Evolutionary conservation across 805 yeast genomes (phyloP), one percentile per base, ranked within the genome.

Genomic region (Zygosaccharomyces kombuchaensis): DNA sequence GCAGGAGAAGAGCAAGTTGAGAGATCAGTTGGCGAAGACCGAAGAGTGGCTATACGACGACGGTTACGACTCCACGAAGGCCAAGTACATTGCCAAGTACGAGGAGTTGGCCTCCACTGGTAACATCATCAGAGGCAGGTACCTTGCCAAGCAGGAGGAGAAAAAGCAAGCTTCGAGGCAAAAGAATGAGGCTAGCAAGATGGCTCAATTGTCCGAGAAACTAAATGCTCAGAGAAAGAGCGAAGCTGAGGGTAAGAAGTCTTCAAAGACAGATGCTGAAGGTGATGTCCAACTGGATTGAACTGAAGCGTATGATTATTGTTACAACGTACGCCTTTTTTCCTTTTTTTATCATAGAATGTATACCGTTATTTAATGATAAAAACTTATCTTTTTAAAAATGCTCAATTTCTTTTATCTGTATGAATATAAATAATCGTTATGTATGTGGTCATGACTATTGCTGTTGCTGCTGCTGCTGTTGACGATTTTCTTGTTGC

Each of bases 11-110:
- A 74, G 72, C 54, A 85, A 78, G 65, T 77, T 93, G 63, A 68
- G 78, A 40, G 85, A 73, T 50, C 77, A 84, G 77, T 78, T 93
- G 66, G 67, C 76, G 63, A 84, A 82, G 69, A 81, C 98, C 56
- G 99, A 93, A 78, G 96, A 91, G 66, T 93, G 99, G 99, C 81
- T 93, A 63, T 93, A 93, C 72, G 96, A 86, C 52, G 99, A 89
- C 47, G 98, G 98, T 65, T 89, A 87, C 67, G 99, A 93, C 70
- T 80, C 97, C 53, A 78, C 90, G 63, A 90, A 93, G 81, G 99
- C 93, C 60, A 87, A 85, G 69, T 93, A 91, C 78, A 83, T 95
- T 71, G 98, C 99, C 65, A 90, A 87, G 73, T 89, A 89, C 73
- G 98, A 93, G 74, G 99, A 93, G 72, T 82, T 93, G 64, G 95